Evolutionary conservation across 2,329 filamentous ascomycete species (phyloP), one percentile per base, ranked within the genome.

Genomic region (Colletotrichum tamarilloi): DNA sequence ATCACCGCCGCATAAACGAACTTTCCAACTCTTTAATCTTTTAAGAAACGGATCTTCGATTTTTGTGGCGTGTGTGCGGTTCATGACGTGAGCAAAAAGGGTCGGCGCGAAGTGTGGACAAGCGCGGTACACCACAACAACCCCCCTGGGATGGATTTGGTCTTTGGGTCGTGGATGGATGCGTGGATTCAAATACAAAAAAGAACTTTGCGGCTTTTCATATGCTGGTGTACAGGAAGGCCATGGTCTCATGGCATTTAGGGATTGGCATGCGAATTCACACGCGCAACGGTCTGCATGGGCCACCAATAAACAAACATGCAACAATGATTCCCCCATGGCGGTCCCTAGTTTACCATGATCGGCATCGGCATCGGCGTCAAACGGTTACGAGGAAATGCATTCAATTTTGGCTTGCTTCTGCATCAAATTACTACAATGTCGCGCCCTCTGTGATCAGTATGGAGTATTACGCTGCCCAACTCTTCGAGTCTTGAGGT

Each of bases 1-100:
- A 89, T 93, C 83, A 90, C 89, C 78, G 87, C 89, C 83, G 89
- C 91, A 83, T 92, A 91, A 85, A 83, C 76, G 69, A 72, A 58
- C 35, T 32, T 19, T 49, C 26, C 42, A n/a, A 8, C 19, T 49
- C 19, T n/a, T 49, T 35, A 35, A 35, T 35, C 32, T 49, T 62
- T 19, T 32, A 63, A 53, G n/a, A 32, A 14, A 64, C 56, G 32
- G 26, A 35, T 65, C 32, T 65, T 65, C 62, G 62, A 67, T 52
- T 59, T 60, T 49, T 60, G 24, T 42, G 38, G 38, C 38, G 38
- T 42, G 32, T 35, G 38, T 57, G 59, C 52, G 60, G 68, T 52
- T 66, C 68, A 49, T 67, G 35, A 55, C 56, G 66, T 73, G 70
- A 55, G 42, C 38, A 42, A 42, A 42, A 49, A 49, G 68, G 69